A percentile compares a stretch with the other conserved stretches of the same genome.
phyloP scores from a whole-genome alignment of 2,329 filamentous ascomycete species.

The Colletotrichum eremochloae region DNA sequence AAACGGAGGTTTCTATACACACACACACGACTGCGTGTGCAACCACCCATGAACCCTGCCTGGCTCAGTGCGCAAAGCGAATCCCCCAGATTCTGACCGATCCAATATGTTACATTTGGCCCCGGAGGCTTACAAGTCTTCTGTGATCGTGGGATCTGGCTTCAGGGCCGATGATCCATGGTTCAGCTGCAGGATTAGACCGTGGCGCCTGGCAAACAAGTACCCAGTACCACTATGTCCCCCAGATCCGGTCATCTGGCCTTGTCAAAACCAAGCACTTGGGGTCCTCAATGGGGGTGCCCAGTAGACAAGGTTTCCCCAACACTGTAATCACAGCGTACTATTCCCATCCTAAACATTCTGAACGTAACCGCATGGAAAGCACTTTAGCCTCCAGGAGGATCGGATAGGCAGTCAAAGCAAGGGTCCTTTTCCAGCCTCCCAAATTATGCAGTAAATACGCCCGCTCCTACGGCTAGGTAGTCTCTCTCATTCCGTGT shows the following conservation, averaged over 20 bases:
- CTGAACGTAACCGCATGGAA: not conserved
- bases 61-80: not conserved
- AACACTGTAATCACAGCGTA: not conserved
- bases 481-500: constrained; percentile 7
- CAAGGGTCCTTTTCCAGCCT: constrained; percentile 17
- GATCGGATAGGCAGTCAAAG: constrained; percentile 12
- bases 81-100: not conserved
- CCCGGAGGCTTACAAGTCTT: not conserved
- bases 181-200: not conserved
- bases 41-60: not conserved
- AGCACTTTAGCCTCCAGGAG: constrained; percentile 1
- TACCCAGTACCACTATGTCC: not conserved
- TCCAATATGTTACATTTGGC: not conserved
- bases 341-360: not conserved
- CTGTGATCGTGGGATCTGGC: constrained; percentile 3
- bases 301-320: not conserved
- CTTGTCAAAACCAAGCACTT: constrained; percentile 11
- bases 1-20: not conserved
- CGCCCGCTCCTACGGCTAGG: not conserved
- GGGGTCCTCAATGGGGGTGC: constrained; percentile 3
- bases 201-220: constrained; percentile 6
- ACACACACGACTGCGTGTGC: not conserved
- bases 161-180: constrained; percentile 4
- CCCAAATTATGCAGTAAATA: not conserved
- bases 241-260: constrained; percentile 5